Percentiles rank a stretch among this genome's conserved stretches.
Conservation (phyloP, 441 rosid species). For the Pelargonium australe region DNA sequence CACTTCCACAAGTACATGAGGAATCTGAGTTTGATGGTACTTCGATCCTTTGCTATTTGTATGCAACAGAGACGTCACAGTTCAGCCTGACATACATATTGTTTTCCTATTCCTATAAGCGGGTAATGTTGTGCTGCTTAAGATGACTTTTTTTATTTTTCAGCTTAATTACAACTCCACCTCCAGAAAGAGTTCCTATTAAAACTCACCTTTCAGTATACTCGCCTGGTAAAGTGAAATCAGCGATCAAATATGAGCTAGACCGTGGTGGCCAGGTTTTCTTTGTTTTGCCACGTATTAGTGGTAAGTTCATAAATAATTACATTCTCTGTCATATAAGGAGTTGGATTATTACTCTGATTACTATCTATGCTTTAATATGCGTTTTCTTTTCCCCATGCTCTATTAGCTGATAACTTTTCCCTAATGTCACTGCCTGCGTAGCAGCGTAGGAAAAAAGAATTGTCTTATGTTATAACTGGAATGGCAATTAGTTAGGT, state of each 20-base stretch:
- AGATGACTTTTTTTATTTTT: constrained; percentile 22
- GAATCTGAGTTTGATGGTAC: background rate
- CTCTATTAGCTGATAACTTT: background rate
- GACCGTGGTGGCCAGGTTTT: constrained; percentile 92
- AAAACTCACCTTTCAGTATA: constrained; percentile 71
- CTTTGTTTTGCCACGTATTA: constrained; percentile 91
- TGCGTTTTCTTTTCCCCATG: background rate
- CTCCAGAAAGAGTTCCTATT: constrained; percentile 98
- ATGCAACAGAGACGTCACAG: background rate
- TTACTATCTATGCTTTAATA: background rate
- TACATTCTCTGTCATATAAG: constrained; percentile 11
- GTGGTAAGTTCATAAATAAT: constrained; percentile 42
- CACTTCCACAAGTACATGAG: background rate
- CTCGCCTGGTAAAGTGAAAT: constrained; percentile 50
- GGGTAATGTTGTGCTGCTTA: constrained; percentile 13
- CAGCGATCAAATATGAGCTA: constrained; percentile 76
- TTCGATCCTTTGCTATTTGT: background rate
- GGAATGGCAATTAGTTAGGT: background rate
- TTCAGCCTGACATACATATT: too few relatives aligned
- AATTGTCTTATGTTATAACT: background rate
- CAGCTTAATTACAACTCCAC: constrained; percentile 94
- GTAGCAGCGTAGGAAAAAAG: background rate
- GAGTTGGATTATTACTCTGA: background rate
- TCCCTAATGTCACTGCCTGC: constrained; percentile 5
- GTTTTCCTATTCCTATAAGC: constrained; percentile 2